Base-by-base conservation (phyloP, 176 grass and related monocot species). In the Musa beccarii region DNA sequence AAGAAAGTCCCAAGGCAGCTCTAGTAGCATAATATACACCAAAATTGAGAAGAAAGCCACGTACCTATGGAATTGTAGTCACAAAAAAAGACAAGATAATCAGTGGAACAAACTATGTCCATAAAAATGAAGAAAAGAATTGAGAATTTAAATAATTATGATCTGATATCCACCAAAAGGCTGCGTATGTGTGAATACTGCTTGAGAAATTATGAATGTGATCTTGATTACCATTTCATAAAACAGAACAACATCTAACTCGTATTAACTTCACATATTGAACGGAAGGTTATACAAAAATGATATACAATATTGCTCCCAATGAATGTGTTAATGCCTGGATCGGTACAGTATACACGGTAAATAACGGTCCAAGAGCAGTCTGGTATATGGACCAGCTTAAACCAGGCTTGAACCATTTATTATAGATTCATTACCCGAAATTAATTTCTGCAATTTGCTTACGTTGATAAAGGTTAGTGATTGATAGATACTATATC, bases 1-100 rank as follows among this genome's bases (percentile, higher is more conserved):
- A 99, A 81, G 95, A 65, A 80, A 94, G 91, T 79, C 91, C 95
- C 63, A 99, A 72, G 71, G 95, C 88, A 79, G 88, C 88, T 84
- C 86, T 94, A 79, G 95, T 99, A 61, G 95, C 95, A 89, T 99
- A 99, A 83, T 99, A 99, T 51, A 99, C 95, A 51, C 95, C 95
- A 91, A 94, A 99, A 78, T 99, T 99, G 63, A 99, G 90, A 84
- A 99, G 90, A 84, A 99, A 99, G 62, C 95, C 95, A 61, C 95
- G 95, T 65, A 99, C 95, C 90, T 99, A 83, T 84, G 9, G 34
- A 6, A 29, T 29, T 29, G 29, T 29, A 3, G 29, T 29, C 29
- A 29, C 3, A 29, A 29, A 28, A 28, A 74, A 28, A 74, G 13
- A 28, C 10, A 74, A 50, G 13, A 26, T 55, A 74, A 10, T 10